A percentile compares a stretch with the other conserved stretches of the same genome.
Conservation (phyloP, 2,329 filamentous ascomycete genomes). For the Juglanconis juglandina region DNA sequence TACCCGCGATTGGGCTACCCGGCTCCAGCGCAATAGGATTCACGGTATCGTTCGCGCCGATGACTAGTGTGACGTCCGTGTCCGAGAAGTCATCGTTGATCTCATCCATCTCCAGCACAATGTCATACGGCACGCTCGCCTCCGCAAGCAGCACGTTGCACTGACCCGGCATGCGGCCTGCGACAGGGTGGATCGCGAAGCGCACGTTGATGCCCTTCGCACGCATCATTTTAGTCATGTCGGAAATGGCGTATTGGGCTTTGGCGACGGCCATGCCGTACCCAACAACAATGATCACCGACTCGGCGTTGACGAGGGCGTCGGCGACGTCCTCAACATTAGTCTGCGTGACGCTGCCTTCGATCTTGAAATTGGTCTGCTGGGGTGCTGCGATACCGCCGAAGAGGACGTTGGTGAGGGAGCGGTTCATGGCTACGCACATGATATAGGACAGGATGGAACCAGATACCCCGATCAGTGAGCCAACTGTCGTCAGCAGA, state of each 20-base stretch:
- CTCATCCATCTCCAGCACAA: conserved; percentile 92
- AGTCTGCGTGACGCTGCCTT: conserved; percentile 75
- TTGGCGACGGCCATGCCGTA: conserved; percentile 96
- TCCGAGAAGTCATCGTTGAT: conserved; percentile 89
- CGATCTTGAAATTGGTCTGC: conserved; percentile 67
- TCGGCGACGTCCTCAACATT: conserved; percentile 79
- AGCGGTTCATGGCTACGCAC: conserved; percentile 90
- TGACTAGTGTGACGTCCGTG: conserved; percentile 82
- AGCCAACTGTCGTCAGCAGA: conserved; percentile 78
- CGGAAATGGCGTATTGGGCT: conserved; percentile 84
- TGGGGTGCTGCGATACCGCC: conserved; percentile 70
- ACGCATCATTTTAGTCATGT: conserved; percentile 73
- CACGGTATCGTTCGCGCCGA: conserved; percentile 89
- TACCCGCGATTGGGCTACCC: conserved; percentile 80
- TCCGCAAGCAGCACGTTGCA: conserved; percentile 89
- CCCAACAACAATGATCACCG: conserved; percentile 83
- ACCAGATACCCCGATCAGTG: conserved; percentile 82
- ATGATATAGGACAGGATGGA: conserved; percentile 85
- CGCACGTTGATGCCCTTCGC: conserved; percentile 74
- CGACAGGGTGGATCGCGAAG: conserved; percentile 87
- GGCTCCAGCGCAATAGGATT: conserved; percentile 86
- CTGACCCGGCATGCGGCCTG: conserved; percentile 88
- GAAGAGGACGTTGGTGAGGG: conserved; percentile 84
- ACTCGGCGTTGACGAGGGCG: conserved; percentile 70
- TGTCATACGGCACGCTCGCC: conserved; percentile 84